phyloP scores from a whole-genome alignment of 305 asterid species.

The Andrographis paniculata region DNA sequence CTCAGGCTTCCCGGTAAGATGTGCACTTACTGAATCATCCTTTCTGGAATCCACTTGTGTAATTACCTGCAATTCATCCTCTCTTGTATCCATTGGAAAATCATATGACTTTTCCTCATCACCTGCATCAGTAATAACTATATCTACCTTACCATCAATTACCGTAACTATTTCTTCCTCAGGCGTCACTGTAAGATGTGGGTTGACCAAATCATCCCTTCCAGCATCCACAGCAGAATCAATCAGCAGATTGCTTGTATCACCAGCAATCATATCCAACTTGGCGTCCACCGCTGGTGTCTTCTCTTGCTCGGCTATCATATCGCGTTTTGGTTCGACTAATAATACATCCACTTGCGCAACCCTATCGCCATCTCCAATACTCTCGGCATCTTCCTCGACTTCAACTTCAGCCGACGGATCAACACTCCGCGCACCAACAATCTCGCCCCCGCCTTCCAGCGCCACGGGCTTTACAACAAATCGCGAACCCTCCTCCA shows the following conservation, averaged over 20 bases:
- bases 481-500: conserved; percentile 16
- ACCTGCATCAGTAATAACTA: conserved; percentile 10
- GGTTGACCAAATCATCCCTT: conserved; percentile 13
- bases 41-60: too few species aligned
- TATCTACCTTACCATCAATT: conserved; percentile 18
- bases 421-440: conserved; percentile 12
- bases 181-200: background rate
- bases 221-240: background rate
- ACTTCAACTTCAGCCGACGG: conserved; percentile 9
- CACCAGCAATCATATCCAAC: background rate
- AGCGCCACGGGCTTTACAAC: conserved; percentile 14
- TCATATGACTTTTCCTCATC: background rate
- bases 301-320: background rate
- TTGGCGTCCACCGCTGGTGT: background rate
- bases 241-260: background rate
- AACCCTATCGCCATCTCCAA: conserved; percentile 15
- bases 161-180: conserved; percentile 16
- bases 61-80: conserved; percentile 19
- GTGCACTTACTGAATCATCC: too few species aligned
- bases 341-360: background rate
- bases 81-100: conserved; percentile 11
- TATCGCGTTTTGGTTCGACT: background rate
- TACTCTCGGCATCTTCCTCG: conserved; percentile 17
- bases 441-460: conserved; percentile 21
- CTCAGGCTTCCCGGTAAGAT: too few species aligned